Evolutionary conservation across 345 rosid genomes (phyloP).

Genomic region (Lepidium africanum): DNA sequence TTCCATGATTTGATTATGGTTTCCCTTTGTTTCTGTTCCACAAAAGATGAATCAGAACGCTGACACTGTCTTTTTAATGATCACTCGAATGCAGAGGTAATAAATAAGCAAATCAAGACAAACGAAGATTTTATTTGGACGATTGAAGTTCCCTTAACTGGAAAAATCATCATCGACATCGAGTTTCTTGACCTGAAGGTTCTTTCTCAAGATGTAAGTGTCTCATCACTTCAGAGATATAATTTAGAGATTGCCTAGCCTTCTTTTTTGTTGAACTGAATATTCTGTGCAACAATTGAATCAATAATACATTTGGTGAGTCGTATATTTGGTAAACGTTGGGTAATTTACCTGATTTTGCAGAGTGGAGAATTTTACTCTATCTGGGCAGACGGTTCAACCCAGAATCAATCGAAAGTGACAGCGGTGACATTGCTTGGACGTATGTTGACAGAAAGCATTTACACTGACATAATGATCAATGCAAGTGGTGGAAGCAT

Average conservation of each 20-base stretch:
- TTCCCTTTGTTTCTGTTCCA: background rate
- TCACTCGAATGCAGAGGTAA: conserved; percentile 43
- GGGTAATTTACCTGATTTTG: background rate
- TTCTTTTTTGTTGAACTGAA: background rate
- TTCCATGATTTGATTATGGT: background rate
- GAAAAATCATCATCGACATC: conserved; percentile 81
- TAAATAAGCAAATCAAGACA: conserved; percentile 64
- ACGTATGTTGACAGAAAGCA: conserved; percentile 80
- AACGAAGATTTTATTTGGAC: conserved; percentile 82
- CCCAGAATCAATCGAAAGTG: conserved; percentile 37
- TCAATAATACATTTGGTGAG: background rate
- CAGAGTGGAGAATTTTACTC: conserved; percentile 76
- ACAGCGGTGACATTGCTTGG: conserved; percentile 58
- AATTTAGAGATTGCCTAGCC: background rate
- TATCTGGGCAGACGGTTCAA: conserved; percentile 66
- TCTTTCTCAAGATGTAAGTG: conserved; percentile 55
- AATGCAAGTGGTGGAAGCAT: conserved; percentile 77
- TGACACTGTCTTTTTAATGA: background rate
- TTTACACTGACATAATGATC: conserved; percentile 70
- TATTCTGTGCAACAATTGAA: background rate
- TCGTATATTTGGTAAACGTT: background rate
- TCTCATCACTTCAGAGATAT: background rate
- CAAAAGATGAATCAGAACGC: background rate
- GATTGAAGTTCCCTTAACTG: conserved; percentile 70
- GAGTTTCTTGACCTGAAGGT: conserved; percentile 84